phyloP scores from a whole-genome alignment of 2,329 filamentous ascomycete species.

The Leptodontidium sp. region DNA sequence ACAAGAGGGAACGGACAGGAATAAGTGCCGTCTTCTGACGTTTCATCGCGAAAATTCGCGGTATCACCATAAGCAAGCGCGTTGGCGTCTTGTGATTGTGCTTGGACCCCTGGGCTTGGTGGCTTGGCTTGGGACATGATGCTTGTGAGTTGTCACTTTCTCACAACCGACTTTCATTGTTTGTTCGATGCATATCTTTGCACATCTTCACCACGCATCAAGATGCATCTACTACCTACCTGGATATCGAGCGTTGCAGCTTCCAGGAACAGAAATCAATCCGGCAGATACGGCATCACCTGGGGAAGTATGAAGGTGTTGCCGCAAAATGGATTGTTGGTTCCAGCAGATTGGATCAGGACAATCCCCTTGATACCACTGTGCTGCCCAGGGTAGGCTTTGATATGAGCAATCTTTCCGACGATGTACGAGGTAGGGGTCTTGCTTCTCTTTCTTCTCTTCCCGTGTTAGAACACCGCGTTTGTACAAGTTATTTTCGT shows the following conservation, averaged over 20 bases:
- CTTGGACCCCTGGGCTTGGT: too few species aligned
- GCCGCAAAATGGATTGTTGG: background rate
- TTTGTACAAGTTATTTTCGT: background rate
- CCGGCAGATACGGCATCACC: background rate
- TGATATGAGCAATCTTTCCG: background rate
- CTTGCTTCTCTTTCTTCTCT: background rate
- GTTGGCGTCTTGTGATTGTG: background rate
- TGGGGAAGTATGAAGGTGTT: background rate
- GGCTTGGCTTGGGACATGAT: background rate
- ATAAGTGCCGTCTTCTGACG: background rate
- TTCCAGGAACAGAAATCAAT: too few species aligned
- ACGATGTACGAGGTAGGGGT: background rate
- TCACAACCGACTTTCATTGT: background rate
- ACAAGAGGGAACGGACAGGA: background rate
- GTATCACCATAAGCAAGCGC: background rate
- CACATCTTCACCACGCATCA: background rate
- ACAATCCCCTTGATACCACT: background rate
- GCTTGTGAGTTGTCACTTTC: background rate
- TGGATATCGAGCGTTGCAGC: too few species aligned
- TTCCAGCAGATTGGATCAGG: slow-evolving; percentile 2
- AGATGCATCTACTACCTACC: background rate
- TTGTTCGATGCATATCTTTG: background rate
- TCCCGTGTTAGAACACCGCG: background rate
- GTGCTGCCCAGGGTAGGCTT: slow-evolving; percentile 5
- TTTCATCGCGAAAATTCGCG: slow-evolving; percentile 8